Base-by-base conservation (phyloP, 371 early-diverging fungal species). In the Mucor racemosus region DNA sequence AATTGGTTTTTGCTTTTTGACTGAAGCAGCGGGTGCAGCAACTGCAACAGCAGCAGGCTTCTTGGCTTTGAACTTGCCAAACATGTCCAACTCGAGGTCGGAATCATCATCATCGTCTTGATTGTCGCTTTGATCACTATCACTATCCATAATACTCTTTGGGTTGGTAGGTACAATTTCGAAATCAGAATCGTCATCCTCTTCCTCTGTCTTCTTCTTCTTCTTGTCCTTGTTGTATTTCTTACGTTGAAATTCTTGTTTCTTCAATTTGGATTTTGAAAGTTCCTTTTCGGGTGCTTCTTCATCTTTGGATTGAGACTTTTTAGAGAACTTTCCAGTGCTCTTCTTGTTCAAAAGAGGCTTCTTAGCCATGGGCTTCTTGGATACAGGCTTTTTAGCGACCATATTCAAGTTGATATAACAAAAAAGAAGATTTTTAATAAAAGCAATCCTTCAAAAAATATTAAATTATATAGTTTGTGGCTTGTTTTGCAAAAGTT, bases 71-170 rank as follows among this genome's bases (percentile, higher is more conserved):
- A 76, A 68, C 19, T 68, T 41, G 31, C 75, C 69, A 64, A 81
- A 81, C 76, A 81, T 81, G 55, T 81, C 81, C n/a, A 73, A 35
- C 48, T 75, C 73, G 19, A 75, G 73, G 66, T 78, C 76, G 11
- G 70, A 72, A 64, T 74, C 74, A 21, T 64, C 58, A 4, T 54
- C 65, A 7, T 68, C 60, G 7, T 61, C 68, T 13, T 68, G 70
- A 33, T 65, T 60, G 55, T 60, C 34, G 39, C 38, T 42, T 26
- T 48, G 62, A 21, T 54, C 55, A 33, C 48, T 44, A 21, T 60
- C 61, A 39, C 62, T 58, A 17, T 39, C 39, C 21, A 35, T 44
- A 19, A 50, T 50, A 10, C 50, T 50, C 50, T 50, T 50, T 19
- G 21, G 46, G 11, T 26, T 21, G 7, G 26, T 35, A 36, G 74